Evolutionary conservation across 176 grass and related monocot species (phyloP).

Genomic region (Musa troglodytarum): DNA sequence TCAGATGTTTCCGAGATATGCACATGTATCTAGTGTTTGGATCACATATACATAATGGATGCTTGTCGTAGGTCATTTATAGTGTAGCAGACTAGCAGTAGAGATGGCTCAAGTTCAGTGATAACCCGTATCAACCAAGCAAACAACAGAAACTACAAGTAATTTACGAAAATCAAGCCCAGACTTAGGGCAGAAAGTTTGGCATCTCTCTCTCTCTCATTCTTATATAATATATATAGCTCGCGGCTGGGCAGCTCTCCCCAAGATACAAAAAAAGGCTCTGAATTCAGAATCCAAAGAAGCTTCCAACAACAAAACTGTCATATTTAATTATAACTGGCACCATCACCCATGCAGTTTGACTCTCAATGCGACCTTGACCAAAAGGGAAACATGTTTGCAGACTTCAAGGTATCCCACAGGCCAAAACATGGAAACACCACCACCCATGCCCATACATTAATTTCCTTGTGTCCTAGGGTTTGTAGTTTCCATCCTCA

Average conservation of each 20-base stretch:
- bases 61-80: no score
- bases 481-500: background rate
- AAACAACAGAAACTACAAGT: background rate
- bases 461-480: background rate
- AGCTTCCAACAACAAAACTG: constrained; percentile 4
- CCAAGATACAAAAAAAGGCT: background rate
- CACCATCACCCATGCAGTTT: constrained; percentile 14
- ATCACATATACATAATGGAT: no score
- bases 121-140: no score
- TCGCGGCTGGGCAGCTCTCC: background rate
- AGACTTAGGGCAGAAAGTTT: background rate
- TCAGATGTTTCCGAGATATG: no score
- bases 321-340: constrained; percentile 4
- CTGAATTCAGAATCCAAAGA: constrained; percentile 15
- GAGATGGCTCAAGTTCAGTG: no score
- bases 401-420: constrained; percentile 23
- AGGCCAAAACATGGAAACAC: background rate
- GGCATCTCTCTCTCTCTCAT: background rate
- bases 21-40: no score
- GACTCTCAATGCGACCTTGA: constrained; percentile 9
- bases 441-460: background rate
- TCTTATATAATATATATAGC: background rate
- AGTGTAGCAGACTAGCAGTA: no score
- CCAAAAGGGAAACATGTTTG: constrained; percentile 12
- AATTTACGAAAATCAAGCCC: background rate